These are phyloP conservation scores for Ophiostoma perfectum DNA, from an alignment of 2,329 filamentous ascomycete genomes.

Conservation along the genomic window DNA sequence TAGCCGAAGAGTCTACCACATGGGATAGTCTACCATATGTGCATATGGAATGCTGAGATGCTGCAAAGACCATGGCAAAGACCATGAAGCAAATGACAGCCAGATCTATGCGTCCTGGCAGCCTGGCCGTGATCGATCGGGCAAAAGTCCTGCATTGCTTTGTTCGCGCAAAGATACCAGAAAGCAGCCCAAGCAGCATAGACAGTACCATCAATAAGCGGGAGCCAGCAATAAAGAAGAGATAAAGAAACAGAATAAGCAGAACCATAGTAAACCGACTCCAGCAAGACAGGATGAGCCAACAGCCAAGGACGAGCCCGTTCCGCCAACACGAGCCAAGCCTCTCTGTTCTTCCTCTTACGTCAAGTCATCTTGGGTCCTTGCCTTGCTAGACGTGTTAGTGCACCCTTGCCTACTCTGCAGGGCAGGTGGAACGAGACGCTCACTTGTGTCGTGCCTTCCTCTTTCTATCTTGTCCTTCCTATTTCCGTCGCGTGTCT, in stretches of 20 bases:
- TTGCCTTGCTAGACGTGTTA: neutral
- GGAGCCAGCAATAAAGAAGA: neutral
- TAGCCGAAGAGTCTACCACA: no score
- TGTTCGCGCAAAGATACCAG: neutral
- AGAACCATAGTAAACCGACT: neutral
- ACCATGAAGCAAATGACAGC: neutral
- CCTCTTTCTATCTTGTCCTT: neutral
- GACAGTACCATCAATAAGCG: no score
- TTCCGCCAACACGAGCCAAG: conserved; percentile 10
- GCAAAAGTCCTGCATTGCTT: neutral
- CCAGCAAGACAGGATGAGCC: neutral
- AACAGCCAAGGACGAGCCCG: conserved; percentile 10
- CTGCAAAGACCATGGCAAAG: neutral
- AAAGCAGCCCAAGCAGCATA: neutral
- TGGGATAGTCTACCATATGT: no score
- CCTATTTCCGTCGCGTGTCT: neutral
- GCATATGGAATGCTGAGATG: neutral
- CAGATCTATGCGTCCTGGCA: neutral
- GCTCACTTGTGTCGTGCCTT: neutral
- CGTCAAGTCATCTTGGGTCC: neutral
- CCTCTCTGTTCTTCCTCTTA: neutral
- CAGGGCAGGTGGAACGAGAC: neutral
- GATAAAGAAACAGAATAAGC: no score
- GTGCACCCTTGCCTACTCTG: neutral
- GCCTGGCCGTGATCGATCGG: neutral